Percentiles rank a stretch among this genome's conserved stretches.
phyloP scores from a whole-genome alignment of 2,329 filamentous ascomycete species.

The Apiospora malaysiana region DNA sequence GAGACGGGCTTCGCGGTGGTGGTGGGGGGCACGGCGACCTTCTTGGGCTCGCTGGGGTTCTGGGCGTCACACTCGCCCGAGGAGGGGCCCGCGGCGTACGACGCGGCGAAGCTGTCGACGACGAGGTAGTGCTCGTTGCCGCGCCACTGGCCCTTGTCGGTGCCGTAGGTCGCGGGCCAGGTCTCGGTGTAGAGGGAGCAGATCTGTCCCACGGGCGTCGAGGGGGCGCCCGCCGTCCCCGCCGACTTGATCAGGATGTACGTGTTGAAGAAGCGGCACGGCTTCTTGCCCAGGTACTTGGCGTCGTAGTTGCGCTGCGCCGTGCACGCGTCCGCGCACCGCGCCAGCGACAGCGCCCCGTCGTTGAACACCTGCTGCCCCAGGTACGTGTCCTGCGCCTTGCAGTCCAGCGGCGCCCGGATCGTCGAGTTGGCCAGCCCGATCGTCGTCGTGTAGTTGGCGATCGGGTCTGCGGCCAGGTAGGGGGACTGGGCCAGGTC shows the following conservation, averaged over 20 bases:
- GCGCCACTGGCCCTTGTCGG: conserved; percentile 32
- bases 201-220: not conserved
- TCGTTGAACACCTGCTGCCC: not conserved
- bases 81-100: conserved; percentile 22
- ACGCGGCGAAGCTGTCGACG: conserved; percentile 29
- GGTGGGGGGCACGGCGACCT: not conserved
- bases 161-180: conserved; percentile 36
- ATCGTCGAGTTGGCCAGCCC: not conserved
- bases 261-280: conserved; percentile 20
- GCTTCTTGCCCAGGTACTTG: not conserved
- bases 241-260: not conserved
- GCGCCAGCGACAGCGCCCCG: not conserved
- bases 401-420: conserved; percentile 13
- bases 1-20: not conserved
- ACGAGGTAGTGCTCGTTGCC: conserved; percentile 29
- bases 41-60: not conserved
- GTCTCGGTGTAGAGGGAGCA: conserved; percentile 37
- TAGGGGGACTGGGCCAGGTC: not conserved
- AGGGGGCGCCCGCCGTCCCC: not conserved
- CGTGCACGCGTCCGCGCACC: conserved; percentile 1
- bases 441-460: not conserved
- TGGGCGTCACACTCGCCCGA: not conserved
- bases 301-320: not conserved
- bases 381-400: not conserved
- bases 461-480: not conserved